Evolutionary conservation across 352 stramenopile genomes (phyloP).

Genomic region (Phytophthora boehmeriae): DNA sequence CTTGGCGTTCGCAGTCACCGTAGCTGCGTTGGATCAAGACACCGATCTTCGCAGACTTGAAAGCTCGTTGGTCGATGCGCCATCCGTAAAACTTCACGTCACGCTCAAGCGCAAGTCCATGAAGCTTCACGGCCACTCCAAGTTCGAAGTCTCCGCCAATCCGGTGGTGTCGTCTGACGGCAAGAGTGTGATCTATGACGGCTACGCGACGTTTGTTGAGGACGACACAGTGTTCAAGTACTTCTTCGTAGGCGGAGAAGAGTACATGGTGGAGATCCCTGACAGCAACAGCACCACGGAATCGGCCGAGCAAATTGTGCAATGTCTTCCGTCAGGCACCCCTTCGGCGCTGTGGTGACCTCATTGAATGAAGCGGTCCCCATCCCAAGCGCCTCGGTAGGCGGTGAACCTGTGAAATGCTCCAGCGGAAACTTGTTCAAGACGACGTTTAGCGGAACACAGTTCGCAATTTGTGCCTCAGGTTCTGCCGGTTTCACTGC

Average conservation of each 20-base stretch:
- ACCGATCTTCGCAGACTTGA: background rate
- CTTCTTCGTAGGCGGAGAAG: constrained; percentile 25
- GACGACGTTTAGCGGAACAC: constrained; percentile 28
- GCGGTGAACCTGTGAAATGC: constrained; percentile 22
- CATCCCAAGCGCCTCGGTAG: constrained; percentile 17
- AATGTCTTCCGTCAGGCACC: constrained; percentile 26
- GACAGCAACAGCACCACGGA: constrained; percentile 8
- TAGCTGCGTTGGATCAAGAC: background rate
- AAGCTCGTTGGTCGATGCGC: constrained; percentile 18
- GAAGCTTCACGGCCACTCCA: constrained; percentile 21
- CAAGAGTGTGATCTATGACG: constrained; percentile 26
- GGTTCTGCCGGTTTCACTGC: constrained; percentile 28
- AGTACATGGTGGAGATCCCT: constrained; percentile 25
- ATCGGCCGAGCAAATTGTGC: constrained; percentile 7
- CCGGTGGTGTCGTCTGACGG: constrained; percentile 26
- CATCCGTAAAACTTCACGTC: constrained; percentile 40
- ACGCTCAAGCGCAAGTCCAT: constrained; percentile 33
- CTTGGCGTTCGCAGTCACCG: background rate
- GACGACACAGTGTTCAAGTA: constrained; percentile 30
- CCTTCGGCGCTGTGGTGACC: constrained; percentile 25
- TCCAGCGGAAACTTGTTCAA: constrained; percentile 27
- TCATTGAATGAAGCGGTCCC: constrained; percentile 17
- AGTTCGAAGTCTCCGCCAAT: constrained; percentile 37
- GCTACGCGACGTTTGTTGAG: constrained; percentile 33
- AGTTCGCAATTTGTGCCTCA: constrained; percentile 34